A percentile compares a stretch with the other conserved stretches of the same genome.
These are phyloP conservation scores for Mycena venus DNA, from an alignment of 768 basidiomycete genomes.

Conservation along the genomic window DNA sequence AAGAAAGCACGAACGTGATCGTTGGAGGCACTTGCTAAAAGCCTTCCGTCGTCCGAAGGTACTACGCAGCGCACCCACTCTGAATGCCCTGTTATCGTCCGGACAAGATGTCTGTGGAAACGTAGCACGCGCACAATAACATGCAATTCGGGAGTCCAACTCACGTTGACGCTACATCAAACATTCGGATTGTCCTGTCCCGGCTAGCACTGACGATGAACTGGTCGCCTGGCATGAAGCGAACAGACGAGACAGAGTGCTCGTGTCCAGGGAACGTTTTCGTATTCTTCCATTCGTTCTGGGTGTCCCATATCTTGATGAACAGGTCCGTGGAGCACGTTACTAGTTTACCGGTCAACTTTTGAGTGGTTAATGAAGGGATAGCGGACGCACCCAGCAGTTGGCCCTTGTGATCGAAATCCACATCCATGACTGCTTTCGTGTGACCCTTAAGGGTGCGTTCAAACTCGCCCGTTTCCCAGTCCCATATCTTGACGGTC, in stretches of 20 bases:
- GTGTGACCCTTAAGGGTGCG: conserved; percentile 94
- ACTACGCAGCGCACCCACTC: conserved; percentile 87
- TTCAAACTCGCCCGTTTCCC: conserved; percentile 96
- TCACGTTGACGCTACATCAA: conserved; percentile 89
- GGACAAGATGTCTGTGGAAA: conserved; percentile 72
- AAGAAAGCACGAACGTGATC: conserved; percentile 75
- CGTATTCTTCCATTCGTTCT: conserved; percentile 90
- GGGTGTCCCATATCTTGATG: conserved; percentile 93
- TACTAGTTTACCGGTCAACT: conserved; percentile 54
- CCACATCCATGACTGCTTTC: conserved; percentile 87
- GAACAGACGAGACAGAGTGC: conserved; percentile 89
- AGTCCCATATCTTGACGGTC: conserved; percentile 95
- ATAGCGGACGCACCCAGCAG: conserved; percentile 70
- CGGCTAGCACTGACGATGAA: conserved; percentile 88
- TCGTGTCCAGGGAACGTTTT: conserved; percentile 93
- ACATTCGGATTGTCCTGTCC: conserved; percentile 88
- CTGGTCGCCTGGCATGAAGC: conserved; percentile 89
- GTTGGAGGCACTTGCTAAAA: conserved; percentile 86
- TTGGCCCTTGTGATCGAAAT: conserved; percentile 90
- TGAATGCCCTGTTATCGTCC: conserved; percentile 81
- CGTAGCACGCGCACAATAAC: conserved; percentile 18
- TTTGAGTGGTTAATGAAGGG: neutral
- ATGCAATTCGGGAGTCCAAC: conserved; percentile 41
- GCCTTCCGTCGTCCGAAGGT: conserved; percentile 78
- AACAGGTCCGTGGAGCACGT: conserved; percentile 87